A percentile compares a stretch with the other conserved stretches of the same genome.
These are phyloP conservation scores for Neocallimastix lanati DNA, from an alignment of 192 early-diverging fungal species.

Conservation along the genomic window DNA sequence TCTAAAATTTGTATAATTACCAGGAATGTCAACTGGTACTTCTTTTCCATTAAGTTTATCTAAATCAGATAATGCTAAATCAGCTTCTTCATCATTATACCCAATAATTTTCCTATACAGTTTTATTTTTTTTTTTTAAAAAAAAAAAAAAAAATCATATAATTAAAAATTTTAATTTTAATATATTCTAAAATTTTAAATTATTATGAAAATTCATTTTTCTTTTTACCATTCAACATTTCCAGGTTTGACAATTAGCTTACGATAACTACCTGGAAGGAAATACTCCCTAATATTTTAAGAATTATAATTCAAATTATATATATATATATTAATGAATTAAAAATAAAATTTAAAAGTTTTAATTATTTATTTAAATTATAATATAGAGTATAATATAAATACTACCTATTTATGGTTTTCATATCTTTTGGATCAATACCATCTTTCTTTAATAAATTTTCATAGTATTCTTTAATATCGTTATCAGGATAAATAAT, in stretches of 20 bases:
- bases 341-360: too few species aligned
- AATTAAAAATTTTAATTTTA: too few species aligned
- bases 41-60: neutral
- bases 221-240: constrained; percentile 22
- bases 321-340: too few species aligned
- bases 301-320: too few species aligned
- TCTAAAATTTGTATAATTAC: neutral
- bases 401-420: constrained; percentile 22
- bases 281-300: constrained; percentile 5
- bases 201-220: too few species aligned
- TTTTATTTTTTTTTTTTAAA: neutral
- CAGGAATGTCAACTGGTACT: neutral
- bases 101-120: neutral
- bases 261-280: constrained; percentile 26
- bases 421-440: constrained; percentile 49
- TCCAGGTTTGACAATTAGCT: constrained; percentile 39
- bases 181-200: too few species aligned
- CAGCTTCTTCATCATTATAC: neutral
- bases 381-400: too few species aligned
- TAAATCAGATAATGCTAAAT: neutral
- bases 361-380: too few species aligned
- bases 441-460: constrained; percentile 52
- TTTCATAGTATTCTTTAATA: constrained; percentile 40
- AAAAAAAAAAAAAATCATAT: neutral
- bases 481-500: constrained; percentile 64